A percentile compares a stretch with the other conserved stretches of the same genome.
These are phyloP conservation scores for Claviceps sp. DNA, from an alignment of 2,329 filamentous ascomycete species.

Conservation along the genomic window DNA sequence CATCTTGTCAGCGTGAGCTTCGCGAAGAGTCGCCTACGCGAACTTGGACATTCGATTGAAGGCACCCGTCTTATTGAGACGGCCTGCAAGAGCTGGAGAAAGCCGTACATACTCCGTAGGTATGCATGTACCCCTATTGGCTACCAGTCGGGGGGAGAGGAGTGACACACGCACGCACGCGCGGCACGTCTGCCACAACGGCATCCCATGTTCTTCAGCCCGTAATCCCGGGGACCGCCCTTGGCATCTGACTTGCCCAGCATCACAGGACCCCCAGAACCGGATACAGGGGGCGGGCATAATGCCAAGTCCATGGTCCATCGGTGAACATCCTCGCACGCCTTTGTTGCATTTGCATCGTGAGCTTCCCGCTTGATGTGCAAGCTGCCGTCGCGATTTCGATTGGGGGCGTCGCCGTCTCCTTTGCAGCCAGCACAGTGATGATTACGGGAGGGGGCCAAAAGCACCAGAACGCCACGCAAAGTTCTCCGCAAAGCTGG, in stretches of 20 bases:
- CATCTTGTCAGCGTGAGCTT: background rate
- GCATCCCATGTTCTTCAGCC: background rate
- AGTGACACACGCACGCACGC: background rate
- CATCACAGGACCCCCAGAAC: background rate
- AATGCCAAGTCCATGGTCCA: too few species aligned
- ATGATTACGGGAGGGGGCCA: constrained; percentile 1
- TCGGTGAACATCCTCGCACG: background rate
- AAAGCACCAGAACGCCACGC: background rate
- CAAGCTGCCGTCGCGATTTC: background rate
- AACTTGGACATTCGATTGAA: background rate
- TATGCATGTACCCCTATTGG: background rate
- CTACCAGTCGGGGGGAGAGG: background rate
- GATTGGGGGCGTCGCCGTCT: background rate
- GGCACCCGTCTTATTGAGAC: background rate
- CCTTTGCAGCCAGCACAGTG: background rate
- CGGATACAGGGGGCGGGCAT: background rate
- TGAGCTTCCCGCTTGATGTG: too few species aligned
- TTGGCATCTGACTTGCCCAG: background rate
- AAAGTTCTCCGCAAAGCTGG: background rate
- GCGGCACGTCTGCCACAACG: background rate
- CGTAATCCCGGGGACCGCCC: background rate
- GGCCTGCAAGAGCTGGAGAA: background rate
- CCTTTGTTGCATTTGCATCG: too few species aligned
- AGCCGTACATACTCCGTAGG: too few species aligned
- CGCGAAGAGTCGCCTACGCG: background rate